Evolutionary conservation across 805 yeast genomes (phyloP).

Genomic region (Ogataea trehaloabstinens): DNA sequence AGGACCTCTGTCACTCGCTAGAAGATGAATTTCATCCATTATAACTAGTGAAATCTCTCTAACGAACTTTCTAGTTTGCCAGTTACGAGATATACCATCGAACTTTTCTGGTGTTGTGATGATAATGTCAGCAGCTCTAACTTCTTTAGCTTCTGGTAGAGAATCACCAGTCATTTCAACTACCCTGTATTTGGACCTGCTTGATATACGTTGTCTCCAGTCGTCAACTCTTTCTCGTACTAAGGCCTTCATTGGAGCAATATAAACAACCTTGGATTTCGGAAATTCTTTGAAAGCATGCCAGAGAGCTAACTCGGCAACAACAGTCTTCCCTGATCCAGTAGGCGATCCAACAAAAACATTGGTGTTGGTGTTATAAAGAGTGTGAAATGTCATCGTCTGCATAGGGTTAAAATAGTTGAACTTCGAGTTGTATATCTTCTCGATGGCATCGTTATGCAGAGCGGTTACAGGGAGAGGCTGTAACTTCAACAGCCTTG

Average conservation of each 20-base stretch:
- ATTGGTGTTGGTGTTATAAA: constrained; percentile 75
- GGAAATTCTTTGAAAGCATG: constrained; percentile 87
- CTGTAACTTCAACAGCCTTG: constrained; percentile 73
- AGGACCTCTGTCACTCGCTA: constrained; percentile 86
- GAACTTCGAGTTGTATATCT: constrained; percentile 65
- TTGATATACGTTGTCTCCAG: constrained; percentile 58
- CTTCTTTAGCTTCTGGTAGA: constrained; percentile 65
- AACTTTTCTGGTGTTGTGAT: constrained; percentile 86
- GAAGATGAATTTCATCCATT: constrained; percentile 82
- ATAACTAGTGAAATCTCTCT: constrained; percentile 72
- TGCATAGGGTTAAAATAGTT: constrained; percentile 97
- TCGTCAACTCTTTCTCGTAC: constrained; percentile 83
- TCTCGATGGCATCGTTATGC: constrained; percentile 63
- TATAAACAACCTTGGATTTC: constrained; percentile 74
- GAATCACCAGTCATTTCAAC: constrained; percentile 86
- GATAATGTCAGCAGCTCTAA: constrained; percentile 68
- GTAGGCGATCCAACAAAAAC: constrained; percentile 97
- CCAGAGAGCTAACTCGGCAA: constrained; percentile 97
- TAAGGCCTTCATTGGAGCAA: constrained; percentile 88
- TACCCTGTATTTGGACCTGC: constrained; percentile 46
- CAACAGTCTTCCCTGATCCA: constrained; percentile 97
- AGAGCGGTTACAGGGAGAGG: constrained; percentile 86
- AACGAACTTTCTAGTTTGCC: constrained; percentile 78
- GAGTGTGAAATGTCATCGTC: constrained; percentile 90
- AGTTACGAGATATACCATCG: constrained; percentile 83